Percentiles rank a stretch among this genome's conserved stretches.
phyloP scores from a whole-genome alignment of 768 basidiomycete species.

The Artomyces pyxidatus region DNA sequence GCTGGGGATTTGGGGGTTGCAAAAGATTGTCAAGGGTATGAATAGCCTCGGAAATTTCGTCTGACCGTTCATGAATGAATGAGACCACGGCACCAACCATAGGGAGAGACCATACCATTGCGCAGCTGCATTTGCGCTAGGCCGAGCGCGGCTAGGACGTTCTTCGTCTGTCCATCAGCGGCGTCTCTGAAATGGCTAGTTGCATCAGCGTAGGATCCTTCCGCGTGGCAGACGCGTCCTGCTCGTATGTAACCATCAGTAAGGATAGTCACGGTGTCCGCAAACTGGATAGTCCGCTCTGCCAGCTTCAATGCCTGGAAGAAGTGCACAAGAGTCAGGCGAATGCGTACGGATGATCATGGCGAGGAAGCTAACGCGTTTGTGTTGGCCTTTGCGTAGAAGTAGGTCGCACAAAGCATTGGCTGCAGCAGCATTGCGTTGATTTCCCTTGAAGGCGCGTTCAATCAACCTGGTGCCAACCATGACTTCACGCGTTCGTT shows the following conservation, averaged over 20 bases:
- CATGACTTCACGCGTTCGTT: constrained; percentile 53
- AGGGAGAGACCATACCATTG: constrained; percentile 45
- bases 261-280: constrained; percentile 77
- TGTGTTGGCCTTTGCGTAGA: constrained; percentile 57
- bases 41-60: constrained; percentile 78
- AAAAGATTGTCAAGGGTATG: constrained; percentile 76
- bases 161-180: constrained; percentile 61
- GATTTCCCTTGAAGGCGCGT: constrained; percentile 72
- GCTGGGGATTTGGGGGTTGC: constrained; percentile 53
- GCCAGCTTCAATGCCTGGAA: constrained; percentile 81
- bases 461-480: constrained; percentile 65
- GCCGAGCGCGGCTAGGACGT: constrained; percentile 74
- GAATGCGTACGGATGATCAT: background rate
- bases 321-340: background rate
- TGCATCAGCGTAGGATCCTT: constrained; percentile 57
- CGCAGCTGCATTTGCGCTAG: constrained; percentile 83
- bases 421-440: constrained; percentile 72
- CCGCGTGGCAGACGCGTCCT: constrained; percentile 71
- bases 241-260: constrained; percentile 84
- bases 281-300: constrained; percentile 89
- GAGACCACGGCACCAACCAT: background rate
- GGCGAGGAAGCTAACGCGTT: constrained; percentile 37
- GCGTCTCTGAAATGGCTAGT: constrained; percentile 63
- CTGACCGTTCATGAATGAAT: constrained; percentile 28
- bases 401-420: constrained; percentile 79